Conservation (phyloP, 179 eudicot genomes). For the Pouteria campechiana region DNA sequence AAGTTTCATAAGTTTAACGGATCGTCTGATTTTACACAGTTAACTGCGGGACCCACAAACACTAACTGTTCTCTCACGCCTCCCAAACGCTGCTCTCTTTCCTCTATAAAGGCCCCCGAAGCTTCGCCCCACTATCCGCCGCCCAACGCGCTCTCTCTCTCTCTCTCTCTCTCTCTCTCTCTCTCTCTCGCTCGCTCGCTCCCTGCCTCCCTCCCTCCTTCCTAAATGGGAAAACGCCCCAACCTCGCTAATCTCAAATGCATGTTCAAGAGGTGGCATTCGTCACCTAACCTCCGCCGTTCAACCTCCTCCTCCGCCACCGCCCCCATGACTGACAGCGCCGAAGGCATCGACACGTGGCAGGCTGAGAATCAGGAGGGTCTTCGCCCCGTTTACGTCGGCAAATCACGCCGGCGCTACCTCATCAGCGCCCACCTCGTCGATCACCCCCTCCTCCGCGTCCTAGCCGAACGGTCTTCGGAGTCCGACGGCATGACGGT, state of each 20-base stretch:
- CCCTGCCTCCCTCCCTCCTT: not conserved
- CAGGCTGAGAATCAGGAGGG: not conserved
- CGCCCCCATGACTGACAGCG: slow-evolving; percentile 7
- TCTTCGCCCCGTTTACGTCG: slow-evolving; percentile 47
- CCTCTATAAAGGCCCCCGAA: too few relatives aligned
- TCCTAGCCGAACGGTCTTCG: slow-evolving; percentile 29
- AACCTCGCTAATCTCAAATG: slow-evolving; percentile 41
- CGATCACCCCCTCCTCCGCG: slow-evolving; percentile 41
- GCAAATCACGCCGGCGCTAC: slow-evolving; percentile 54
- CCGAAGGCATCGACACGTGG: slow-evolving; percentile 8
- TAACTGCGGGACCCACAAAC: too few relatives aligned
- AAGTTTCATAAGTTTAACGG: too few relatives aligned
- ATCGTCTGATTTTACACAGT: too few relatives aligned
- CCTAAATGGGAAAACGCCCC: slow-evolving; percentile 42
- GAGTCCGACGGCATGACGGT: slow-evolving; percentile 23
- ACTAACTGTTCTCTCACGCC: too few relatives aligned
- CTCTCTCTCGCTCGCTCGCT: not conserved
- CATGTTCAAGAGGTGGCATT: slow-evolving; percentile 38
- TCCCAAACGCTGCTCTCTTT: too few relatives aligned
- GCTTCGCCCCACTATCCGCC: too few relatives aligned
- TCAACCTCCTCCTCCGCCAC: slow-evolving; percentile 13
- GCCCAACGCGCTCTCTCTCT: too few relatives aligned
- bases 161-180: not conserved
- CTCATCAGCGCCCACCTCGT: slow-evolving; percentile 33
- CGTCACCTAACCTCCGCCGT: slow-evolving; percentile 24